phyloP scores from a whole-genome alignment of 2,329 filamentous ascomycete species.

The Nothopassalora personata region DNA sequence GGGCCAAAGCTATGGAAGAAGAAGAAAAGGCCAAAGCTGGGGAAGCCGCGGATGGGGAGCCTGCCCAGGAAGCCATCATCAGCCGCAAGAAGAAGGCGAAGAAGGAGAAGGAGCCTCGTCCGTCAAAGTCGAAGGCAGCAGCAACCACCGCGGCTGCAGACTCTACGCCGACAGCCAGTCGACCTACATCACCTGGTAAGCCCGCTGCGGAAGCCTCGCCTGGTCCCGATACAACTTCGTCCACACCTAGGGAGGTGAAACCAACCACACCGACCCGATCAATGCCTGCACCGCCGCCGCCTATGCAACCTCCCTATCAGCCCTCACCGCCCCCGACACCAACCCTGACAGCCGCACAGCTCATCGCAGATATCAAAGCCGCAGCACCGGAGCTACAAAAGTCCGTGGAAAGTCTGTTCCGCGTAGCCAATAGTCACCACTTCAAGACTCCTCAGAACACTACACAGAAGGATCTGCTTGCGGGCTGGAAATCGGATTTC shows the following conservation, averaged over 20 bases:
- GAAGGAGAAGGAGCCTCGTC: conserved; percentile 46
- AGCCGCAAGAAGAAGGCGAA: conserved; percentile 82
- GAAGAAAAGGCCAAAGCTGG: conserved; percentile 43
- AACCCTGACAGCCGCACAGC: conserved; percentile 29
- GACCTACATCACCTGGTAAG: conserved; percentile 25
- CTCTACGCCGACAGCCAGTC: conserved; percentile 28
- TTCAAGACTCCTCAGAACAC: conserved; percentile 29
- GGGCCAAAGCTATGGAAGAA: conserved; percentile 42
- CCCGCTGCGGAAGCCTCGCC: conserved; percentile 5
- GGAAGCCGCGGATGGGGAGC: conserved; percentile 50
- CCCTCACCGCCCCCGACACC: conserved; percentile 31
- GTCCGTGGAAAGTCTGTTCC: conserved; percentile 32
- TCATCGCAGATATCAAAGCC: conserved; percentile 31
- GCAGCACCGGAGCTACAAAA: conserved; percentile 30
- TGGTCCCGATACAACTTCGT: conserved; percentile 2
- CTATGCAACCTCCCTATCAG: conserved; percentile 25
- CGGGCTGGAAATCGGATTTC: conserved; percentile 29
- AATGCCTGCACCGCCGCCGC: conserved; percentile 12
- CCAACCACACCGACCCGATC: conserved; percentile 18
- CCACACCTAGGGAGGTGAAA: conserved; percentile 9
- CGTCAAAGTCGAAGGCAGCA: conserved; percentile 23
- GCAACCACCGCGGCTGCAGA: conserved; percentile 23
- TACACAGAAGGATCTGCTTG: conserved; percentile 26
- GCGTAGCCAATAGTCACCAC: conserved; percentile 24
- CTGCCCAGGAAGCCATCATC: conserved; percentile 63